Conservation (phyloP, 257 asterid species). For the Paraleonurus japonicus region DNA sequence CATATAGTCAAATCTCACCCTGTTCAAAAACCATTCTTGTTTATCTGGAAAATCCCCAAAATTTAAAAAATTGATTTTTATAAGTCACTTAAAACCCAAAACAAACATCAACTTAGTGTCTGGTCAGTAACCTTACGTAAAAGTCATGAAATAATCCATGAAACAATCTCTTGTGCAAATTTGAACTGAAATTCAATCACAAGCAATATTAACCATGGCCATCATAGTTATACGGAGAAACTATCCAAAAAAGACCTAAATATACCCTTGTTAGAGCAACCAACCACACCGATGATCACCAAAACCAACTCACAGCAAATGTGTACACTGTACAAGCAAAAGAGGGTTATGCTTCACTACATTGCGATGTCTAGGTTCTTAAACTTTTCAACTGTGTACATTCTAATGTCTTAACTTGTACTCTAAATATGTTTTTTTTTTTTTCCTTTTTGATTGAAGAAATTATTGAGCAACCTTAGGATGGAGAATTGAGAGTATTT, state of each 20-base stretch:
- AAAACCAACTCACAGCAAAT: not conserved
- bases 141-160: not conserved
- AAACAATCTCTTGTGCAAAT: not conserved
- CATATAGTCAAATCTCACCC: no score
- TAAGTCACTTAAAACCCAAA: no score
- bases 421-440: not conserved
- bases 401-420: not conserved
- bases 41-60: no score
- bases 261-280: not conserved
- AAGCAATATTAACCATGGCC: not conserved
- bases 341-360: not conserved
- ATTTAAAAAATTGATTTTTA: no score
- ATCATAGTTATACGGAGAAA: not conserved
- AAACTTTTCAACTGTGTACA: not conserved
- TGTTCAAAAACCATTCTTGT: no score
- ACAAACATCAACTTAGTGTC: no score
- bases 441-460: not conserved
- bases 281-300: not conserved
- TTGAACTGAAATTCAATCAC: constrained; percentile 14
- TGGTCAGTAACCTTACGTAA: not conserved
- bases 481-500: constrained; percentile 1
- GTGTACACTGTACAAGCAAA: not conserved
- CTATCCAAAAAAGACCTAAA: not conserved
- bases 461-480: not conserved
- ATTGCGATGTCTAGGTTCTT: not conserved